Conservation (phyloP, 2,329 filamentous ascomycete species). For the Calonectria pseudoreteaudii region DNA sequence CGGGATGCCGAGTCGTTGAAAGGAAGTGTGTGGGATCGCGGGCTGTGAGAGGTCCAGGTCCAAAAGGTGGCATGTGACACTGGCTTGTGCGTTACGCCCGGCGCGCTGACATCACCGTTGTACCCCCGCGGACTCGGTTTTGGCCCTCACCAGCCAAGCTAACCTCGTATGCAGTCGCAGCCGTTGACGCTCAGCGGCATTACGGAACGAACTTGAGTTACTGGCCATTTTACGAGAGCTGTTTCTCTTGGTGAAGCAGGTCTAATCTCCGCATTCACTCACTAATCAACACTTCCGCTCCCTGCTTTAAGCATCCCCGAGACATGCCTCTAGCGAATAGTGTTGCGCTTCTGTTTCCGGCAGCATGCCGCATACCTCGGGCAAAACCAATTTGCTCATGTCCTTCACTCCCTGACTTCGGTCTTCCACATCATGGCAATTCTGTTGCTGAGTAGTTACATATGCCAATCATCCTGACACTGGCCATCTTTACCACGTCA, state of each 20-base stretch:
- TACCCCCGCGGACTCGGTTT: not conserved
- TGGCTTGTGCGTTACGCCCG: constrained; percentile 3
- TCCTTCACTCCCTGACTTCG: not conserved
- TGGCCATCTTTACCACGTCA: not conserved
- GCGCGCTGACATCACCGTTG: constrained; percentile 21
- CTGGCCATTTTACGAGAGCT: not conserved
- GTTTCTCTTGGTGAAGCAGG: not conserved
- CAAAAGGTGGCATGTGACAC: constrained; percentile 24
- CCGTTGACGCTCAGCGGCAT: not conserved
- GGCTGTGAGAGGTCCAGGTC: not conserved
- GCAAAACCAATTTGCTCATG: not conserved
- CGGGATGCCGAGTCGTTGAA: constrained; percentile 12
- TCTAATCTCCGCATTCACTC: not conserved
- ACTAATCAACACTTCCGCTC: not conserved
- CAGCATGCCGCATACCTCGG: not conserved
- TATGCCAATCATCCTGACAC: not conserved
- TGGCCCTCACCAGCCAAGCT: not conserved
- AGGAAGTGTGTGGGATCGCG: not conserved
- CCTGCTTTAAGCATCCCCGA: not conserved
- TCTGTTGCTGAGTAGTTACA: not conserved
- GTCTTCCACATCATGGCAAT: not conserved
- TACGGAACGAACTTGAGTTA: not conserved
- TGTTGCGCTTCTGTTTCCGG: too few species aligned
- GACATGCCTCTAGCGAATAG: not conserved
- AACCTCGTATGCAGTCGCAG: not conserved